Evolutionary conservation across 2,329 filamentous ascomycete species (phyloP).

Genomic region (Neonectria sp.): DNA sequence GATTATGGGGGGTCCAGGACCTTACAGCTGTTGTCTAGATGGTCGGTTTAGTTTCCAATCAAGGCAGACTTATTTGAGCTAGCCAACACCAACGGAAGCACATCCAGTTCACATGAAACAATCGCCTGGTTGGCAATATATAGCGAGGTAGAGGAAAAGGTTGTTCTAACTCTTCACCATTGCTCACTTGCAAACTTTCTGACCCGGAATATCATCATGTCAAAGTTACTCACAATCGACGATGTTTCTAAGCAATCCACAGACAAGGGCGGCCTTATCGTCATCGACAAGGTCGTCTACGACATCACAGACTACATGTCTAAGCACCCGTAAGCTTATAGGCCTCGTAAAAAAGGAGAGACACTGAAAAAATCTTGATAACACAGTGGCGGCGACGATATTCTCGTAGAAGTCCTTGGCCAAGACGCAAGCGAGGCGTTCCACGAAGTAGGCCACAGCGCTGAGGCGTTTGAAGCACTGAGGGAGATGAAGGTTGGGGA

Average conservation of each 20-base stretch:
- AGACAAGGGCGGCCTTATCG: conserved; percentile 16
- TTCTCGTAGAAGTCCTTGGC: conserved; percentile 20
- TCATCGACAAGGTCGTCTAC: conserved; percentile 28
- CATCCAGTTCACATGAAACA: too few relatives aligned
- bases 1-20: not conserved
- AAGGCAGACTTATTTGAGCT: not conserved
- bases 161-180: not conserved
- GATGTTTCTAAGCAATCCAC: conserved; percentile 16
- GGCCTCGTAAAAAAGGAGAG: too few relatives aligned
- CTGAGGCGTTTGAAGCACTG: conserved; percentile 19
- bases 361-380: not conserved
- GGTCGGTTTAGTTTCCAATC: conserved; percentile 14
- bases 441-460: conserved; percentile 27
- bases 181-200: too few relatives aligned
- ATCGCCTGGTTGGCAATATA: not conserved
- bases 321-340: conserved; percentile 16
- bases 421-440: conserved; percentile 27
- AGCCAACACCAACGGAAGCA: not conserved
- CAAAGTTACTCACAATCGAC: conserved; percentile 4
- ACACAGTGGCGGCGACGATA: conserved; percentile 21
- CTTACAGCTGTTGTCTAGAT: not conserved
- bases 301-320: conserved; percentile 26
- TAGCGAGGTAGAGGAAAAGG: not conserved
- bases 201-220: conserved; percentile 8
- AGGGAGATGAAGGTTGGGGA: conserved; percentile 22